Conservation (phyloP, 2,329 filamentous ascomycete species). For the Hymenoscyphus salicellus region DNA sequence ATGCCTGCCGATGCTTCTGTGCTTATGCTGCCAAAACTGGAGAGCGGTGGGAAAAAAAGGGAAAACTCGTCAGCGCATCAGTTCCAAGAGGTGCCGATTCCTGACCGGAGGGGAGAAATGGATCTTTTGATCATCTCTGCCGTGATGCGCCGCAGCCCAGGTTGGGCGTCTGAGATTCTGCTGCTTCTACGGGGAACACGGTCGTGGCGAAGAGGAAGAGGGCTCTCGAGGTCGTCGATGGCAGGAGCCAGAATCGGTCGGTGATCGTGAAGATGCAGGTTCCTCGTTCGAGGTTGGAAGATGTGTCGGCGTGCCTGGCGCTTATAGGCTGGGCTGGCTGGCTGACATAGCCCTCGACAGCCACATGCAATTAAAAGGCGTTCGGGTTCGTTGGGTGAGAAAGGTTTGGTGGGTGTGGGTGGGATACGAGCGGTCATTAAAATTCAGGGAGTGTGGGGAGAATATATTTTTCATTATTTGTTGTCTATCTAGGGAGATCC, state of each 20-base stretch:
- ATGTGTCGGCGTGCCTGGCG: not conserved
- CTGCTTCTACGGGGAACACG: not conserved
- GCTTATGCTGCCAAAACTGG: slow-evolving; percentile 14
- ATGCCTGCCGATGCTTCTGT: slow-evolving; percentile 18
- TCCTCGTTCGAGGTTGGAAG: slow-evolving; percentile 10
- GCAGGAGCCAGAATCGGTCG: slow-evolving; percentile 3
- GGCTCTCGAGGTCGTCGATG: slow-evolving; percentile 14
- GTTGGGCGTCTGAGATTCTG: slow-evolving; percentile 18
- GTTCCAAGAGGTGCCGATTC: slow-evolving; percentile 35
- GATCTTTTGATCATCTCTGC: slow-evolving; percentile 36
- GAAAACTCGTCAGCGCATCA: slow-evolving; percentile 22
- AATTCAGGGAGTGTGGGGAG: not conserved
- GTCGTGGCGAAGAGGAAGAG: slow-evolving; percentile 2
- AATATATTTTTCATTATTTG: not conserved
- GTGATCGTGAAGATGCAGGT: not conserved
- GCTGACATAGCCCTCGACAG: not conserved
- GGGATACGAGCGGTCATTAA: not conserved
- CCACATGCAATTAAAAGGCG: not conserved
- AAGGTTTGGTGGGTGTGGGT: not conserved
- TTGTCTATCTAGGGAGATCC: not conserved
- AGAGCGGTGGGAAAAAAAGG: not conserved
- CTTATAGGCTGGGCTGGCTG: slow-evolving; percentile 3
- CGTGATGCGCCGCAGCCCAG: slow-evolving; percentile 25
- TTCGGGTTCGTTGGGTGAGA: not conserved
- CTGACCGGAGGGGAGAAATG: slow-evolving; percentile 34